A percentile compares a stretch with the other conserved stretches of the same genome.
Evolutionary conservation across 495 filamentous ascomycete genomes (phyloP).

Genomic region (Trypethelium eluteriae): DNA sequence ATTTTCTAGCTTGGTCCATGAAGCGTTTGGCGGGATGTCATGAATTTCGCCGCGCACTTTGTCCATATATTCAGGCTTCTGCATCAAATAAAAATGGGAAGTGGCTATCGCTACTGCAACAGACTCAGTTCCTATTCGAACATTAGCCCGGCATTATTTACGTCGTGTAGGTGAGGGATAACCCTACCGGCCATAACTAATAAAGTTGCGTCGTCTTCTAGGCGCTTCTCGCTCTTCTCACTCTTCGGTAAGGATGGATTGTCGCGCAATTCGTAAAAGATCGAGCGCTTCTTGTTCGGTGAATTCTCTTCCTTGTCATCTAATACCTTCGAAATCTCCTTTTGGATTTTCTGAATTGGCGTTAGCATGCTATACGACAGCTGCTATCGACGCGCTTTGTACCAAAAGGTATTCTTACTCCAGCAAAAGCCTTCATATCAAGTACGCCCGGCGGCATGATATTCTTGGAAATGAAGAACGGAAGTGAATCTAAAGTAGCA

Average conservation of each 20-base stretch:
- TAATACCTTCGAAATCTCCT: neutral
- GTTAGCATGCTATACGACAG: neutral
- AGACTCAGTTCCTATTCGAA: constrained; percentile 15
- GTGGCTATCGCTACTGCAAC: constrained; percentile 20
- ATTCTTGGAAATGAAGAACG: neutral
- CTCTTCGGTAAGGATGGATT: constrained; percentile 17
- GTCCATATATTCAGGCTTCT: constrained; percentile 13
- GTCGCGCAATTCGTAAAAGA: constrained; percentile 17
- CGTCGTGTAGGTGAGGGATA: neutral
- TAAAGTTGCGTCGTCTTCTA: constrained; percentile 23
- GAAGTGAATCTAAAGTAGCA: neutral
- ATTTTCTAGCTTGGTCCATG: constrained; percentile 42
- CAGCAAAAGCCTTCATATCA: constrained; percentile 6
- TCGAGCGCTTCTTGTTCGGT: neutral
- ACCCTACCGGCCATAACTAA: constrained; percentile 21
- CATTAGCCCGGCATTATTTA: neutral
- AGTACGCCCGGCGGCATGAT: constrained; percentile 5
- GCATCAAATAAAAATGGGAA: constrained; percentile 21
- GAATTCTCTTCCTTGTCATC: neutral
- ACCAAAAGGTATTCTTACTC: neutral
- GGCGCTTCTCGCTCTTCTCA: constrained; percentile 19
- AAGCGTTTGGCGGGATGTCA: neutral
- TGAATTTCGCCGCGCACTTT: constrained; percentile 20
- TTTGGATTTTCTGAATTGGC: neutral
- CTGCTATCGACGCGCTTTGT: neutral